Base-by-base conservation (phyloP, 1,284 basidiomycete species). In the Puccinia polysora region DNA sequence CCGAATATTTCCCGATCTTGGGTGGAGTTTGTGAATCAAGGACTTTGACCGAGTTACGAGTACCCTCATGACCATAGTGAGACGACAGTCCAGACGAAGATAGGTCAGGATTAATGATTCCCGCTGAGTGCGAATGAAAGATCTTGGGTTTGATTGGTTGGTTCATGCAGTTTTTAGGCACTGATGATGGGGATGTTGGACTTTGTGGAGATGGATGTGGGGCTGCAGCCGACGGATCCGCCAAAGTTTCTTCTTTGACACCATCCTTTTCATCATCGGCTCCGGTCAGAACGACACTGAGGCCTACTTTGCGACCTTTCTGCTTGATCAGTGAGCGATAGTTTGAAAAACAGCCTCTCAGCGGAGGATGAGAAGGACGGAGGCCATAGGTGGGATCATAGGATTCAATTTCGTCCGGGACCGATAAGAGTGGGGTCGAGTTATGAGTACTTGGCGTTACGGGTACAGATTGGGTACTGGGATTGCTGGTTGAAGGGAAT, bases 341-440 rank as follows among this genome's bases (percentile, higher is more conserved):
- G 83, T 84, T 55, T 83, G 83, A 79, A 90, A 91, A 1, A 85
- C 82, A 74, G 86, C 87, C 79, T 88, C 89, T 1, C 83, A 82
- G 0, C 91, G 91, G 4, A 94, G 83, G 12, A 89, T 88, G 77
- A 94, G 91, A 47, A 0, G 91, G 90, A 15, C 94, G 87, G n/a
- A 97, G 82, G n/a, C 94, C 94, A 77, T 97, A 97, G 0, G 94
- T 97, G 0, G 93, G 94, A 78, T 97, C 94, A 80, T 91, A 96
- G 74, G 89, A 86, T 80, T 95, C 93, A 49, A 93, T 85, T 52
- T 79, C 77, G 68, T 94, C 91, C 1, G 89, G 87, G 74, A 88
- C 77, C 1, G 76, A 77, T n/a, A 38, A 18, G 25, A 60, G 50
- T 55, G 63, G 23, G 32, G 43, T 62, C 4, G 25, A 47, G 20